Percentiles rank a stretch among this genome's conserved stretches.
phyloP scores from a whole-genome alignment of 2,329 filamentous ascomycete species.

The Fusarium torreyae region DNA sequence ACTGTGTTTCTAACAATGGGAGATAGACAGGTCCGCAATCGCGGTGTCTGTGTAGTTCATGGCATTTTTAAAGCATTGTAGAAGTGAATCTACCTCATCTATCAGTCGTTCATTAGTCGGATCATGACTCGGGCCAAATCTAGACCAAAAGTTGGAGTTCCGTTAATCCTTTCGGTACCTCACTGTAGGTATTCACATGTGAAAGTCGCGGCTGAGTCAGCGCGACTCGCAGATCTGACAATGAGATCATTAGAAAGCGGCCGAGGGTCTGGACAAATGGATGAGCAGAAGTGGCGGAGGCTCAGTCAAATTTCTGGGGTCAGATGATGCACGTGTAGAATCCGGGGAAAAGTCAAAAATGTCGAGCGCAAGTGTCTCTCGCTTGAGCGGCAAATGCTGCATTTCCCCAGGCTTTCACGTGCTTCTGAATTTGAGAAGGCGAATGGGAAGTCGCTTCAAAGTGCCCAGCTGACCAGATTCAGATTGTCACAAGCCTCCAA shows the following conservation, averaged over 20 bases:
- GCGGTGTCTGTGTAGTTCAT: not conserved
- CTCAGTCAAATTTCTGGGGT: slow-evolving; percentile 35
- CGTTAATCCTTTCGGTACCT: not conserved
- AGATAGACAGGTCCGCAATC: not conserved
- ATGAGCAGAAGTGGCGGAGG: slow-evolving; percentile 33
- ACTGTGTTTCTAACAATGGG: no score
- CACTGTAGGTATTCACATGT: slow-evolving; percentile 24
- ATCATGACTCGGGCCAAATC: not conserved
- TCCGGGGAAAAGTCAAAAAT: slow-evolving; percentile 42
- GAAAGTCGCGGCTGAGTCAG: slow-evolving; percentile 34
- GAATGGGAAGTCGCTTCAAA: slow-evolving; percentile 25
- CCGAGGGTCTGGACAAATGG: slow-evolving; percentile 23
- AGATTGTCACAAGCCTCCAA: slow-evolving; percentile 38
- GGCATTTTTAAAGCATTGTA: no score
- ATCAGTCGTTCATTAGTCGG: no score
- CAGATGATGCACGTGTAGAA: slow-evolving; percentile 45
- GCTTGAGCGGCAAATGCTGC: slow-evolving; percentile 7
- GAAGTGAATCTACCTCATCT: not conserved
- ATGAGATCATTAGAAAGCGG: slow-evolving; percentile 13
- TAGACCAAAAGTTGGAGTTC: not conserved
- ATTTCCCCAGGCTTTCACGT: slow-evolving; percentile 40
- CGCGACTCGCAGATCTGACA: slow-evolving; percentile 5
- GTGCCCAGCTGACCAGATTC: slow-evolving; percentile 36
- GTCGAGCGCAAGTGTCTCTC: slow-evolving; percentile 1
- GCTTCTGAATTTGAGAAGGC: slow-evolving; percentile 30